A percentile compares a stretch with the other conserved stretches of the same genome.
Evolutionary conservation across 495 filamentous ascomycete species (phyloP).

Genomic region (Aspergillus heteromorphus): DNA sequence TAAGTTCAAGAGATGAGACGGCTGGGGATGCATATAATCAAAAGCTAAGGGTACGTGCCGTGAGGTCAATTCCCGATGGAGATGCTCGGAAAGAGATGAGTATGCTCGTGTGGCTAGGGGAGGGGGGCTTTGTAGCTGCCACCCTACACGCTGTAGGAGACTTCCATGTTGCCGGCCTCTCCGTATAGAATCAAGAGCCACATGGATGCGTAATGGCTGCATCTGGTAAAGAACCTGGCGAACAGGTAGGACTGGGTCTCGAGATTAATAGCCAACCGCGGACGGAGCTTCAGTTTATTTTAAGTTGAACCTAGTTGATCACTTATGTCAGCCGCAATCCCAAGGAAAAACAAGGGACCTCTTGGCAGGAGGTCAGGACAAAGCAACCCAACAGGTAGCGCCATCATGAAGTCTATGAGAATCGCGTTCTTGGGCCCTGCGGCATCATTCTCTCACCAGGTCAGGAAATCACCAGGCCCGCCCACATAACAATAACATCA

Average conservation of each 20-base stretch:
- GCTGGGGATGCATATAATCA: constrained; percentile 61
- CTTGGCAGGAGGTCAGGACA: constrained; percentile 1
- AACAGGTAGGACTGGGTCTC: too few relatives aligned
- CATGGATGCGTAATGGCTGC: too few relatives aligned
- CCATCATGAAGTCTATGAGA: constrained; percentile 21
- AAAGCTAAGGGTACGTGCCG: constrained; percentile 51
- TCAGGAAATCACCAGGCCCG: constrained; percentile 28
- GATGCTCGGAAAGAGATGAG: constrained; percentile 24
- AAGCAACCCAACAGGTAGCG: background rate
- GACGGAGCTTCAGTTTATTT: background rate
- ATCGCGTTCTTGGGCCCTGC: constrained; percentile 82
- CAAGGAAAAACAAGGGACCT: background rate
- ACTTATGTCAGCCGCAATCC: background rate
- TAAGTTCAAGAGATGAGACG: constrained; percentile 59
- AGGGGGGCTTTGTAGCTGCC: background rate
- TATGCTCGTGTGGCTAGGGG: constrained; percentile 12
- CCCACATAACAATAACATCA: constrained; percentile 6
- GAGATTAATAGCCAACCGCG: background rate
- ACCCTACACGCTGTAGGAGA: constrained; percentile 5
- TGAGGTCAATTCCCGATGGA: constrained; percentile 32
- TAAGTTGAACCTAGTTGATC: background rate
- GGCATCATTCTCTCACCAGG: constrained; percentile 90
- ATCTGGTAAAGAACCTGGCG: too few relatives aligned
- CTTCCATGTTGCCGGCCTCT: background rate
- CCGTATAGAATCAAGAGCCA: background rate